These are phyloP conservation scores for Hygrophorus russula DNA, from an alignment of 768 basidiomycete species.

Conservation along the genomic window DNA sequence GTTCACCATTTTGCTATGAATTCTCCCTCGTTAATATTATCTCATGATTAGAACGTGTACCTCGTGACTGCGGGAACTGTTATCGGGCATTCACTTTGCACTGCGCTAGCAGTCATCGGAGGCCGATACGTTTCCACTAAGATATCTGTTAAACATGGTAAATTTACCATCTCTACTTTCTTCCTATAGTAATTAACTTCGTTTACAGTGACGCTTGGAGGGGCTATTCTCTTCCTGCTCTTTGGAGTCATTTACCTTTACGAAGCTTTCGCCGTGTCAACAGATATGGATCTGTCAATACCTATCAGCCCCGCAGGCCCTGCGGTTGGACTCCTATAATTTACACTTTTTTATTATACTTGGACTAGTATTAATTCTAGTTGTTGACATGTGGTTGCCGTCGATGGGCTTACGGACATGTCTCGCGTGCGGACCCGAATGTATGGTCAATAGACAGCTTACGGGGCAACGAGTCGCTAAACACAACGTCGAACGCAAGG, in stretches of 20 bases:
- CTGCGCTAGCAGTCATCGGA: conserved; percentile 83
- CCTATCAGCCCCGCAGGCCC: conserved; percentile 13
- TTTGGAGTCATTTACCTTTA: conserved; percentile 75
- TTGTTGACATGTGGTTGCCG: too few relatives aligned
- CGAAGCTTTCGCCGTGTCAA: conserved; percentile 37
- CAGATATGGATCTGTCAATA: conserved; percentile 25
- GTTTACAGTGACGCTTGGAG: conserved; percentile 66
- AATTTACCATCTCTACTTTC: conserved; percentile 17
- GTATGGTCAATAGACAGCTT: too few relatives aligned
- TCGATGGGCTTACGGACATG: too few relatives aligned
- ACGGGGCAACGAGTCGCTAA: too few relatives aligned
- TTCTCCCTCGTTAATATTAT: not conserved
- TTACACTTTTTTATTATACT: too few relatives aligned
- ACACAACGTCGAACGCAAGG: too few relatives aligned
- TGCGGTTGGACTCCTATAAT: too few relatives aligned
- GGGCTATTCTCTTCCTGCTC: conserved; percentile 71
- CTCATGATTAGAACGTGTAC: conserved; percentile 64
- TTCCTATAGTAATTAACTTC: not conserved
- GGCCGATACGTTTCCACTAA: conserved; percentile 89
- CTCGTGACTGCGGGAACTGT: conserved; percentile 86
- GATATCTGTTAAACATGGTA: conserved; percentile 91
- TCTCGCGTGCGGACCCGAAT: too few relatives aligned
- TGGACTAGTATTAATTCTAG: too few relatives aligned
- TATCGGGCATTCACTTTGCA: conserved; percentile 80
- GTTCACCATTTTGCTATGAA: conserved; percentile 10